Evolutionary conservation across 345 rosid genomes (phyloP).

Genomic region (Firmiana major): DNA sequence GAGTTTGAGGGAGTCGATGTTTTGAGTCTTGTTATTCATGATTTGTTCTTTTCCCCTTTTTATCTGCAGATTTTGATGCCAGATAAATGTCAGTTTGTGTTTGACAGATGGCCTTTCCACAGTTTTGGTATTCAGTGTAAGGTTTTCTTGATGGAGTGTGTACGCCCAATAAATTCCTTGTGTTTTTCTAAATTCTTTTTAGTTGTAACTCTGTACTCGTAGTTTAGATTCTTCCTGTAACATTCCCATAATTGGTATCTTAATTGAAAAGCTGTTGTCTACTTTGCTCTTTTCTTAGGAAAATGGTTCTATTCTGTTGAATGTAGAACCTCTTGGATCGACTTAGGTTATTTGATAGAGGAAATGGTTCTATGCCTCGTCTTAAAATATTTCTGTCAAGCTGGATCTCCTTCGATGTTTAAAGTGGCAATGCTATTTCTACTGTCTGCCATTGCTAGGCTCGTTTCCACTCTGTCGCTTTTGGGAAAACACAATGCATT

Average conservation of each 20-base stretch:
- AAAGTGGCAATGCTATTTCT: too few species aligned
- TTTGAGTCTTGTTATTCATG: neutral
- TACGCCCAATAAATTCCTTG: constrained; percentile 7
- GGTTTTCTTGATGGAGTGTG: constrained; percentile 6
- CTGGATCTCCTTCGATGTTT: neutral
- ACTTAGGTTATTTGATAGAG: neutral
- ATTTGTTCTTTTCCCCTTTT: neutral
- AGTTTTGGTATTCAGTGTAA: constrained; percentile 1
- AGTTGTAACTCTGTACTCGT: neutral
- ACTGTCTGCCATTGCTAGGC: too few species aligned
- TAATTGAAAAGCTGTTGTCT: neutral
- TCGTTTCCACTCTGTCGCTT: too few species aligned
- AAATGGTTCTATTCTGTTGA: neutral
- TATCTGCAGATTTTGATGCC: neutral
- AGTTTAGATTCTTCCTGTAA: neutral
- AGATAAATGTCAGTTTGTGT: neutral
- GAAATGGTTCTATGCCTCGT: neutral
- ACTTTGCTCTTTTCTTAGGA: neutral
- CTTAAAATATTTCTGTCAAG: neutral
- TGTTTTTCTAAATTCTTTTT: neutral
- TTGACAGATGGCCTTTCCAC: neutral
- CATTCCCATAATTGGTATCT: neutral
- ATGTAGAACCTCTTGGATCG: neutral
- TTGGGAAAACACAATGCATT: neutral
- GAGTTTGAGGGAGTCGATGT: neutral